Base-by-base conservation (phyloP, 2,329 filamentous ascomycete species). In the Botrytis medusae region DNA sequence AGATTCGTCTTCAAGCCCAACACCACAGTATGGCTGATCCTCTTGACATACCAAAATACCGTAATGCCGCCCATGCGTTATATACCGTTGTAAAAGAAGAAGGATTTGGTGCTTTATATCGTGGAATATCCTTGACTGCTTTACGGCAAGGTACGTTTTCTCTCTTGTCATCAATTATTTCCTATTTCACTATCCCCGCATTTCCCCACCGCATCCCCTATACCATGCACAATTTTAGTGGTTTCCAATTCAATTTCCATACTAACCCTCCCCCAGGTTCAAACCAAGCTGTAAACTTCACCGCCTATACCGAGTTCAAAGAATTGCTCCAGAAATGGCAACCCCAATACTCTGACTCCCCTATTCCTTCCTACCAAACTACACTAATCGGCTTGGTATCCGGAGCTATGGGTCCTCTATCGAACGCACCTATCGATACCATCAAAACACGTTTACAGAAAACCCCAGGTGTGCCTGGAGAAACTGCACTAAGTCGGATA, bases 281-380 rank as follows among this genome's bases (percentile, higher is more conserved):
- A 76, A 99, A 99, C 85, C 96, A 99, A 86, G 96, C 97, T 64
- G 94, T 95, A 83, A 99, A 99, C 87, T 99, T 99, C 86, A 98
- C 95, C 22, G 95, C 96, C 18, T 99, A 99, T 85, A 93, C 92
- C 0, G 94, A 98, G 84, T 91, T 99, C 84, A 97, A 97, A 86
- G 89, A 92, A 74, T 86, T 86, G 70, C 87, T 98, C 70, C 91
- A 94, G 81, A 84, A 86, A 68, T 89, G 86, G 80, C 94, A 97
- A 83, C 91, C 92, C 12, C 86, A 92, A 78, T 91, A 90, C 75
- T 86, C 85, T 71, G 84, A 88, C 76, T 82, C 82, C 25, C 90
- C 90, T 77, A 86, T 99, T 60, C 95, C 96, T 2, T 89, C 90
- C 71, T 98, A 92, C 84, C 94, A 98, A 84, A 99, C 96, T 2